phyloP scores from a whole-genome alignment of 106 monocot genomes.

The Posidonia australis region DNA sequence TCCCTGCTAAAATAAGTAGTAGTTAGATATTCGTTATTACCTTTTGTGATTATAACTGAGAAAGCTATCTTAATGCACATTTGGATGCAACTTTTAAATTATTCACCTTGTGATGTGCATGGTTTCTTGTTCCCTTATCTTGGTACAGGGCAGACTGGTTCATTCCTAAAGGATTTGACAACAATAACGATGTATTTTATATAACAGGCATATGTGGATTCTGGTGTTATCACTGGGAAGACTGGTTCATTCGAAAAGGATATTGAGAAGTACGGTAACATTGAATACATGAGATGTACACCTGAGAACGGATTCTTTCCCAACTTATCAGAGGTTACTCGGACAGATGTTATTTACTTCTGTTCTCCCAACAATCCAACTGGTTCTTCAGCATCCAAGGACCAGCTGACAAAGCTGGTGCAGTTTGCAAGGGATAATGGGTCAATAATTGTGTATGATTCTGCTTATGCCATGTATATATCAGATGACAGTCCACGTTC shows the following conservation, averaged over 20 bases:
- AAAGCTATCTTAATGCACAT: no score
- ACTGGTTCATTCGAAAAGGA: conserved; percentile 57
- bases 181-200: background rate
- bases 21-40: no score
- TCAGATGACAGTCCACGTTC: conserved; percentile 80
- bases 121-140: background rate
- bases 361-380: conserved; percentile 99
- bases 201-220: conserved; percentile 91
- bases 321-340: conserved; percentile 47
- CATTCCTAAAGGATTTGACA: background rate
- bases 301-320: conserved; percentile 92
- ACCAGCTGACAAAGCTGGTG: conserved; percentile 62
- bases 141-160: background rate
- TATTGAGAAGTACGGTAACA: conserved; percentile 69
- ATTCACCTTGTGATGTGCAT: no score
- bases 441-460: conserved; percentile 89
- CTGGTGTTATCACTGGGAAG: conserved; percentile 92
- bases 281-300: conserved; percentile 90
- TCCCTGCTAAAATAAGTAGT: no score
- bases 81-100: no score
- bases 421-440: conserved; percentile 84
- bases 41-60: no score
- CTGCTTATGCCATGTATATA: conserved; percentile 95
- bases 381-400: conserved; percentile 70
- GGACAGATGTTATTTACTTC: conserved; percentile 78